Evolutionary conservation across 176 grass and related monocot genomes (phyloP).

Genomic region (Cymbopogon citratus): DNA sequence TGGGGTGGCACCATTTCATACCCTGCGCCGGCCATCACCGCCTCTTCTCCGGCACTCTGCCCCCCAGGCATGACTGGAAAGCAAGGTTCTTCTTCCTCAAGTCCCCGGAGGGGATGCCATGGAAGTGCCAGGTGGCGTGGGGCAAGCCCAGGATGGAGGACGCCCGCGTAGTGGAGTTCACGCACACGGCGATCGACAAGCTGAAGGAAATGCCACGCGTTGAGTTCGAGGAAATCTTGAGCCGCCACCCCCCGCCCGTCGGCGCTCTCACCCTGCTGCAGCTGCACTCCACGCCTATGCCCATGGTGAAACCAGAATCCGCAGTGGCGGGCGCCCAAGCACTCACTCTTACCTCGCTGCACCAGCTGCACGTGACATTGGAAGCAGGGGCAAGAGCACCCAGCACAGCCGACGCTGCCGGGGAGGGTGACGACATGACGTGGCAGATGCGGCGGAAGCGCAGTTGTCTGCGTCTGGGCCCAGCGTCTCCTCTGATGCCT

Average conservation of each 20-base stretch:
- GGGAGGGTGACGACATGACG: not conserved
- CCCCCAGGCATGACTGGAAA: no score
- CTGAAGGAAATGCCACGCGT: not conserved
- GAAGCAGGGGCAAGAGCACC: not conserved
- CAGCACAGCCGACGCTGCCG: not conserved
- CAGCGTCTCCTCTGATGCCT: no score
- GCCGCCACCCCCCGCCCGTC: no score
- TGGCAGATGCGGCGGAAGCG: not conserved
- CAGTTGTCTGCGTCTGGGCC: not conserved
- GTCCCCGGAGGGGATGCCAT: not conserved
- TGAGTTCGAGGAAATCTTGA: not conserved
- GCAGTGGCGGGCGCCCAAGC: not conserved
- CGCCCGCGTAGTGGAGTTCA: not conserved
- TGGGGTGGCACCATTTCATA: no score
- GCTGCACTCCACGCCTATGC: not conserved
- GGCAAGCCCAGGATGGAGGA: not conserved
- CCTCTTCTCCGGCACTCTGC: no score
- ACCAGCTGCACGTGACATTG: not conserved
- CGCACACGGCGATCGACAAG: not conserved
- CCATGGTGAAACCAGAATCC: not conserved
- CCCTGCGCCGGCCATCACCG: no score
- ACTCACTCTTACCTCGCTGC: not conserved
- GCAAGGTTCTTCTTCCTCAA: not conserved
- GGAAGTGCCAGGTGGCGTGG: not conserved
- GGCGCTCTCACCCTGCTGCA: not conserved